Evolutionary conservation across 305 asterid genomes (phyloP).

Genomic region (Plantago coronopus): DNA sequence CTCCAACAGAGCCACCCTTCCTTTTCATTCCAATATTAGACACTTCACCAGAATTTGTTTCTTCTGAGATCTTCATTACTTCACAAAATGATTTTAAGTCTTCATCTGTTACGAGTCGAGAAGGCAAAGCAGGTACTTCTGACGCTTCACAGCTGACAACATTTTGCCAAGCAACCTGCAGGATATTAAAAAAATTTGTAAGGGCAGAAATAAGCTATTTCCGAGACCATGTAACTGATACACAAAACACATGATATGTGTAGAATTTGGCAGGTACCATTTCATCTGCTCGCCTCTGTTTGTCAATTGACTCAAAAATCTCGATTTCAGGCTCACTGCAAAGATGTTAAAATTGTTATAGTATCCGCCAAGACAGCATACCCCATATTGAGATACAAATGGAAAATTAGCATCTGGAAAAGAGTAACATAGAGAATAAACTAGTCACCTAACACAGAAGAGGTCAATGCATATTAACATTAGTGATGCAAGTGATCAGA

Average conservation of each 20-base stretch:
- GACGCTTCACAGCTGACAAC: conserved; percentile 41
- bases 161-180: conserved; percentile 75
- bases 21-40: conserved; percentile 66
- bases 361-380: conserved; percentile 6
- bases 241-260: conserved; percentile 18
- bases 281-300: conserved; percentile 71
- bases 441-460: background rate
- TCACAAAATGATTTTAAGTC: conserved; percentile 80
- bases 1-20: conserved; percentile 75
- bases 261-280: conserved; percentile 48
- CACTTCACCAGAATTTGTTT: conserved; percentile 39
- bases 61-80: conserved; percentile 78
- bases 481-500: too few relatives aligned
- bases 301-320: conserved; percentile 84
- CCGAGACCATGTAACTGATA: conserved; percentile 15
- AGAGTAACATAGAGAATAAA: background rate
- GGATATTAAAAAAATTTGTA: conserved; percentile 16
- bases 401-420: background rate
- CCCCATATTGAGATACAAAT: background rate
- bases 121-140: conserved; percentile 66
- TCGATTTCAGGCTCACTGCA: conserved; percentile 92
- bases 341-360: conserved; percentile 23
- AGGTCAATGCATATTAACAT: background rate
- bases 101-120: conserved; percentile 78
- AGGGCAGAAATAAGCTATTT: conserved; percentile 19